Conservation (phyloP, 495 filamentous ascomycete genomes). For the Penicillium parvum region DNA sequence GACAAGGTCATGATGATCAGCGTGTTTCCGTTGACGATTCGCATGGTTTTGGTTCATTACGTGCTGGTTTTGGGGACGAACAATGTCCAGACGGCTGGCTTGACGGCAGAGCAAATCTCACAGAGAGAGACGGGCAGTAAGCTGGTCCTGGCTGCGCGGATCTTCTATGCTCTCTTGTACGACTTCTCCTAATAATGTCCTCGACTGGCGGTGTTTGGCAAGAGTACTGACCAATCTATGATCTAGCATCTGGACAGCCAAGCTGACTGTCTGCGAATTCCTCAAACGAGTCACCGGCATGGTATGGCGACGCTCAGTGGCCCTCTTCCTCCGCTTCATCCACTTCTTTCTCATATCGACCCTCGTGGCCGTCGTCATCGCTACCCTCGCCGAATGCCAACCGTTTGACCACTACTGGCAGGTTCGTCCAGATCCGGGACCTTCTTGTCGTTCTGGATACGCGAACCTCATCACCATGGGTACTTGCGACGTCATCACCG, state of each 20-base stretch:
- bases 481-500: constrained; percentile 77
- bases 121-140: constrained; percentile 48
- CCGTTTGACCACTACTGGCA: constrained; percentile 89
- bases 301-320: constrained; percentile 68
- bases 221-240: background rate
- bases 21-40: constrained; percentile 70
- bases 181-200: constrained; percentile 12
- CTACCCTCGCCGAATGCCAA: constrained; percentile 78
- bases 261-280: constrained; percentile 86
- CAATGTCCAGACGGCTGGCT: constrained; percentile 51
- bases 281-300: constrained; percentile 69
- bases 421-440: constrained; percentile 81
- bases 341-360: constrained; percentile 70
- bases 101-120: constrained; percentile 39
- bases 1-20: constrained; percentile 81
- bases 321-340: constrained; percentile 61
- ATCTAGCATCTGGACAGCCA: constrained; percentile 84
- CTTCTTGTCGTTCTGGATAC: constrained; percentile 76
- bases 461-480: constrained; percentile 86
- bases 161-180: constrained; percentile 57
- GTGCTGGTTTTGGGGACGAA: constrained; percentile 86
- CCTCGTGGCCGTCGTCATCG: constrained; percentile 73
- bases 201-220: background rate
- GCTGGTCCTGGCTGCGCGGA: constrained; percentile 49
- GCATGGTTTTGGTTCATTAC: constrained; percentile 84